These are phyloP conservation scores for Kwoniella bestiolae DNA, from an alignment of 768 basidiomycete species.

Conservation along the genomic window DNA sequence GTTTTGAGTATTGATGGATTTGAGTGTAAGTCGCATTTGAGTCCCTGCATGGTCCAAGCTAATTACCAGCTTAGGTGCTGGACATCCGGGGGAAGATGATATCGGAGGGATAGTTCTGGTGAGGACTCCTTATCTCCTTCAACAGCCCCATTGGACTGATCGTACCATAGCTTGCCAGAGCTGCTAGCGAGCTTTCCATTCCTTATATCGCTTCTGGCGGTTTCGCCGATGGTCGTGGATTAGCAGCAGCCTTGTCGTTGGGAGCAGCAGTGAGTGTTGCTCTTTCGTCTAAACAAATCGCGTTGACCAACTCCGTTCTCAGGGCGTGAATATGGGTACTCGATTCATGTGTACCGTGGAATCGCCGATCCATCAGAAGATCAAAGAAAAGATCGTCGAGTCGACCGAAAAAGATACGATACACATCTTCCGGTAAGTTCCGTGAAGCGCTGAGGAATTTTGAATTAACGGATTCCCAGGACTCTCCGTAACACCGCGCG, in stretches of 20 bases:
- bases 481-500: slow-evolving; percentile 43
- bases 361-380: slow-evolving; percentile 82
- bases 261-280: slow-evolving; percentile 69
- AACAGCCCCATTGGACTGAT: too few species aligned
- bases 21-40: slow-evolving; percentile 66
- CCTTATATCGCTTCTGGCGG: slow-evolving; percentile 93
- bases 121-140: slow-evolving; percentile 27
- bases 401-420: slow-evolving; percentile 78
- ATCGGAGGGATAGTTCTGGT: slow-evolving; percentile 85
- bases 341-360: slow-evolving; percentile 92
- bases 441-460: not conserved
- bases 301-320: not conserved
- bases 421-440: slow-evolving; percentile 75
- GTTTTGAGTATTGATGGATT: slow-evolving; percentile 87
- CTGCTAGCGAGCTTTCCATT: slow-evolving; percentile 77
- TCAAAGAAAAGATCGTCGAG: slow-evolving; percentile 86
- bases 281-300: not conserved
- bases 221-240: slow-evolving; percentile 80
- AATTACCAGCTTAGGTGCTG: slow-evolving; percentile 66
- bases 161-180: slow-evolving; percentile 73
- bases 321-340: slow-evolving; percentile 89
- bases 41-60: not conserved
- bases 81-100: slow-evolving; percentile 93
- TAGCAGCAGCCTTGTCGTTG: slow-evolving; percentile 78
- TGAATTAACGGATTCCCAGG: slow-evolving; percentile 1